Base-by-base conservation (phyloP, 805 yeast genomes). In the Metschnikowia baotianmanensis region DNA sequence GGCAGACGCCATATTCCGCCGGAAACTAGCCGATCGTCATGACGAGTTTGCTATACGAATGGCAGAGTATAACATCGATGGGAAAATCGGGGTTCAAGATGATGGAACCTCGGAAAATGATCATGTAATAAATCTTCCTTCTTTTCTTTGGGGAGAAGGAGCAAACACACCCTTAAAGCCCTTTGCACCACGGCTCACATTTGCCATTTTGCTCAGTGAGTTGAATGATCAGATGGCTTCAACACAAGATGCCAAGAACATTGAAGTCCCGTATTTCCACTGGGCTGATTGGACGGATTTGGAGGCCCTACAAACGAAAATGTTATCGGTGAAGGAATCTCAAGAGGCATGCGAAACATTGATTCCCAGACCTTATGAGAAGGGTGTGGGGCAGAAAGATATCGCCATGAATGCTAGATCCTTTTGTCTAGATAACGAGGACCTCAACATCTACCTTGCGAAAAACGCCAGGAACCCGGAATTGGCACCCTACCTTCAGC, bases 121-220 rank as follows among this genome's bases (percentile, higher is more conserved):
- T 3, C 25, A 36, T 16, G 18, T 16, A 10, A 19, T 46, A 4
- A 18, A 17, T 2, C 28, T 46, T 7, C 50, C 50, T 20, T 12
- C 31, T 9, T 46, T 30, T 27, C 27, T 46, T 8, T 10, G 16
- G 24, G 43, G 36, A 16, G 34, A 28, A 10, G 40, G 26, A 9
- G 44, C 35, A 13, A 45, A 40, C 28, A 43, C 46, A 13, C 47
- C 40, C 19, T 16, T 42, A 17, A 19, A 15, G 27, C 51, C 50
- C 2, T 43, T 40, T 28, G 59, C 55, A 29, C 56, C 59, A 11
- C 45, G 58, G n/a, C 34, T 50, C 33, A 55, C 61, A 5, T 36
- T 56, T 2, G 46, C 51, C 5, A 47, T 53, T 11, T 44, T 51
- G 26, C 25, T 47, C 32, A 17, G 33, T 22, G 43, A 47, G 19